Percentiles rank a stretch among this genome's conserved stretches.
Conservation (phyloP, 805 yeast genomes). For the Cyberlindnera subsufficiens region DNA sequence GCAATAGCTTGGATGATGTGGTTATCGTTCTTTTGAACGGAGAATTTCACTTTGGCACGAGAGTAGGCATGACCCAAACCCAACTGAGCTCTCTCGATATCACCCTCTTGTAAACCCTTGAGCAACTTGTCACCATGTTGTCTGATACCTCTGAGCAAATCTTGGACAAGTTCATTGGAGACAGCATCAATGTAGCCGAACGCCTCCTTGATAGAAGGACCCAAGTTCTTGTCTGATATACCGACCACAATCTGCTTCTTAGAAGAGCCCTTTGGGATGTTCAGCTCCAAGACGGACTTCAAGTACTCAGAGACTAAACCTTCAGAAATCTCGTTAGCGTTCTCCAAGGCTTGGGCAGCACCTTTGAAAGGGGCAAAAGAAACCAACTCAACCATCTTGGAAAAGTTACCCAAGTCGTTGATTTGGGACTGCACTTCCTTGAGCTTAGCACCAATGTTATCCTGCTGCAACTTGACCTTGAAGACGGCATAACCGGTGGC, state of each 20-base stretch:
- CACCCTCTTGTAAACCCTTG: constrained; percentile 90
- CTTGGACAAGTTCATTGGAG: constrained; percentile 90
- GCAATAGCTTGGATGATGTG: constrained; percentile 99
- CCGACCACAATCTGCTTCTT: constrained; percentile 71
- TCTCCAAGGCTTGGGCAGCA: constrained; percentile 98
- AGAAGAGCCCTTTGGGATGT: constrained; percentile 68
- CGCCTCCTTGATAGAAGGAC: constrained; percentile 91
- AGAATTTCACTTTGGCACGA: constrained; percentile 97
- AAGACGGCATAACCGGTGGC: constrained; percentile 97
- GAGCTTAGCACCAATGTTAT: constrained; percentile 84
- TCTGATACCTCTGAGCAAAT: constrained; percentile 91
- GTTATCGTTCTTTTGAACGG: constrained; percentile 97
- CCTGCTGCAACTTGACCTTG: constrained; percentile 91
- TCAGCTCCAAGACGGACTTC: constrained; percentile 82
- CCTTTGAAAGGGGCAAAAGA: constrained; percentile 98
- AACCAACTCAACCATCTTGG: constrained; percentile 88
- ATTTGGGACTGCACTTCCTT: constrained; percentile 92
- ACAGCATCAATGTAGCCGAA: constrained; percentile 88
- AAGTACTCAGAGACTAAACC: constrained; percentile 92
- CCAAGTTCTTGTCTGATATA: constrained; percentile 90
- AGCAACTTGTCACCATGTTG: constrained; percentile 82
- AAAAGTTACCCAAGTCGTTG: constrained; percentile 77
- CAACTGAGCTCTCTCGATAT: constrained; percentile 94
- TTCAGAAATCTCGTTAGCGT: constrained; percentile 96
- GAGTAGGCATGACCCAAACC: constrained; percentile 99